Evolutionary conservation across 805 yeast genomes (phyloP).

Genomic region (Myxozyma udenii): DNA sequence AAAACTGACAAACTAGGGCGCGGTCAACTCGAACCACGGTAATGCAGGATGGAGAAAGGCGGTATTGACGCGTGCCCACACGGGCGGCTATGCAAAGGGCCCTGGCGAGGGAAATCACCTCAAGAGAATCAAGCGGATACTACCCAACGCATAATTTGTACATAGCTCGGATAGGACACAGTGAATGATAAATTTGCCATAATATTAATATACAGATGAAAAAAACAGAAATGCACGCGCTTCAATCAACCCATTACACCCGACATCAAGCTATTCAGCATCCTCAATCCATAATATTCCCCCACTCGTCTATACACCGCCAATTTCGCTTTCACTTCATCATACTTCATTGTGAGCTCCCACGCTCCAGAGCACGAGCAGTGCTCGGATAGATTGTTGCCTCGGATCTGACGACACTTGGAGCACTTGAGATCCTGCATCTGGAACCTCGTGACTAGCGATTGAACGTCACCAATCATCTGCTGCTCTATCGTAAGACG

Average conservation of each 20-base stretch:
- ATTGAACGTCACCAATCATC: slow-evolving; percentile 61
- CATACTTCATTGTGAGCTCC: slow-evolving; percentile 54
- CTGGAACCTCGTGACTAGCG: slow-evolving; percentile 56
- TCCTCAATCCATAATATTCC: slow-evolving; percentile 54
- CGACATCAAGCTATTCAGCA: slow-evolving; percentile 36
- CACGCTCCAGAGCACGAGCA: slow-evolving; percentile 90
- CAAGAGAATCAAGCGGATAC: slow-evolving; percentile 10
- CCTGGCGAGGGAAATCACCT: slow-evolving; percentile 25
- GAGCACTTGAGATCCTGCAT: slow-evolving; percentile 78
- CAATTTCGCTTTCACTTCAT: slow-evolving; percentile 47
- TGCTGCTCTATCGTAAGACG: slow-evolving; percentile 74
- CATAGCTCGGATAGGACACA: too few species aligned
- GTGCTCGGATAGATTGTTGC: slow-evolving; percentile 63
- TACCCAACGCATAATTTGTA: slow-evolving; percentile 20
- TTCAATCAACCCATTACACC: slow-evolving; percentile 1
- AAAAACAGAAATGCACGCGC: too few species aligned
- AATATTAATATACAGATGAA: too few species aligned
- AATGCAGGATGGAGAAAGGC: slow-evolving; percentile 23
- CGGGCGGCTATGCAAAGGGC: slow-evolving; percentile 13
- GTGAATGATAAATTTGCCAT: too few species aligned
- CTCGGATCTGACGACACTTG: slow-evolving; percentile 68
- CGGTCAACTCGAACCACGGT: slow-evolving; percentile 24
- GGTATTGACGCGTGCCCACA: slow-evolving; percentile 7
- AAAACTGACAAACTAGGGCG: slow-evolving; percentile 11
- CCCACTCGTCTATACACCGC: slow-evolving; percentile 59